Evolutionary conservation across 371 early-diverging fungal species (phyloP).

Genomic region (Apophysomyces sp.): DNA sequence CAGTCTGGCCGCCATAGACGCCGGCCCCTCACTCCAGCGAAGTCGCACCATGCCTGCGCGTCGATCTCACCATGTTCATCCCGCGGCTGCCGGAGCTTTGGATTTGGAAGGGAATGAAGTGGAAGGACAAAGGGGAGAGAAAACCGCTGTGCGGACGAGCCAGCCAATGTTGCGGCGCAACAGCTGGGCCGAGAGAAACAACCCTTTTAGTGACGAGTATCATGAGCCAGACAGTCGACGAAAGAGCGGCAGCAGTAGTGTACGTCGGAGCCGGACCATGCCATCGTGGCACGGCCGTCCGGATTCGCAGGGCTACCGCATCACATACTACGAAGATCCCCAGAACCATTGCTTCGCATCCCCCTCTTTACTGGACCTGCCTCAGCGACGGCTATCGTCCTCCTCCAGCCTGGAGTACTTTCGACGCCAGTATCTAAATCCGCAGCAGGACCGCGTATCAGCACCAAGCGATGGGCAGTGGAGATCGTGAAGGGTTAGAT

Average conservation of each 20-base stretch:
- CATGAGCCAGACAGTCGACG: neutral
- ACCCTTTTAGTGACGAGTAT: neutral
- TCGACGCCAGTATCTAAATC: neutral
- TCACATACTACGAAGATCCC: neutral
- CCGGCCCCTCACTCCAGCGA: neutral
- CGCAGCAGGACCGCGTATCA: neutral
- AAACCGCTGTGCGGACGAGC: neutral
- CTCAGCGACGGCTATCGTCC: neutral
- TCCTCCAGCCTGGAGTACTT: neutral
- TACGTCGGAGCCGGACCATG: conserved; percentile 85
- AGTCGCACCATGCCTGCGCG: neutral
- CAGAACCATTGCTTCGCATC: neutral
- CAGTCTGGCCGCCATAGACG: neutral
- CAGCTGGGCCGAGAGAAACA: neutral
- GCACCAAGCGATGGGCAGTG: neutral
- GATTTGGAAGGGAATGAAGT: no score
- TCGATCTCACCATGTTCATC: neutral
- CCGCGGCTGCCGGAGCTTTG: neutral
- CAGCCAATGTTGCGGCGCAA: no score
- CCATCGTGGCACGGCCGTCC: conserved; percentile 80
- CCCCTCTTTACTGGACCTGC: neutral
- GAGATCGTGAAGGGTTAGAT: neutral
- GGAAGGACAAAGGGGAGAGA: neutral
- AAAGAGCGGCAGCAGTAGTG: conserved; percentile 81
- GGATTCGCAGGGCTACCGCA: neutral